These are phyloP conservation scores for Murraya paniculata DNA, from an alignment of 345 rosid species.

Conservation along the genomic window DNA sequence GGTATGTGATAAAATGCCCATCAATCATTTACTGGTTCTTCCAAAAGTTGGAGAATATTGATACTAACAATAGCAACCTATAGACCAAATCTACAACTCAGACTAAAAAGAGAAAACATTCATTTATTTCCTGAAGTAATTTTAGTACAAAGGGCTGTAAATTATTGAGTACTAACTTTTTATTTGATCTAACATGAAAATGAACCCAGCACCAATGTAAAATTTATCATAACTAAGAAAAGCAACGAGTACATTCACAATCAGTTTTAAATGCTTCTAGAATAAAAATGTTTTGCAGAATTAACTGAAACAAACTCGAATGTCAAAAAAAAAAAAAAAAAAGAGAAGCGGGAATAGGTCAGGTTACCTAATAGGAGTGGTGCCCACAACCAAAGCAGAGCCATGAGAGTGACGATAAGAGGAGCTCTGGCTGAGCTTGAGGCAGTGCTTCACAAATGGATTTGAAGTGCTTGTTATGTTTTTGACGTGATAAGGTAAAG, in stretches of 20 bases:
- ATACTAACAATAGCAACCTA: neutral
- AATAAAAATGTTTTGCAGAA: neutral
- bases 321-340: neutral
- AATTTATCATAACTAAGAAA: neutral
- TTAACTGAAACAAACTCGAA: neutral
- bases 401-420: slow-evolving; percentile 79
- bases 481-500: slow-evolving; percentile 46
- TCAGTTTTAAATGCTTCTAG: neutral
- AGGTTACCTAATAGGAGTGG: slow-evolving; percentile 70
- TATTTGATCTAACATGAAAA: neutral
- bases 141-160: neutral
- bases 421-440: slow-evolving; percentile 75
- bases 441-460: slow-evolving; percentile 86
- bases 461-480: slow-evolving; percentile 69
- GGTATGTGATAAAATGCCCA: neutral
- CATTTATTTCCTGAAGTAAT: neutral
- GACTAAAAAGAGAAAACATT: neutral
- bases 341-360: neutral
- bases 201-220: neutral
- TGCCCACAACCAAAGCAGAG: slow-evolving; percentile 76
- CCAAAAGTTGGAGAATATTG: neutral
- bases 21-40: neutral
- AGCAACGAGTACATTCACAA: neutral
- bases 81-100: neutral
- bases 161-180: neutral